Evolutionary conservation across 768 basidiomycete genomes (phyloP).

Genomic region (Lactarius hengduanensis): DNA sequence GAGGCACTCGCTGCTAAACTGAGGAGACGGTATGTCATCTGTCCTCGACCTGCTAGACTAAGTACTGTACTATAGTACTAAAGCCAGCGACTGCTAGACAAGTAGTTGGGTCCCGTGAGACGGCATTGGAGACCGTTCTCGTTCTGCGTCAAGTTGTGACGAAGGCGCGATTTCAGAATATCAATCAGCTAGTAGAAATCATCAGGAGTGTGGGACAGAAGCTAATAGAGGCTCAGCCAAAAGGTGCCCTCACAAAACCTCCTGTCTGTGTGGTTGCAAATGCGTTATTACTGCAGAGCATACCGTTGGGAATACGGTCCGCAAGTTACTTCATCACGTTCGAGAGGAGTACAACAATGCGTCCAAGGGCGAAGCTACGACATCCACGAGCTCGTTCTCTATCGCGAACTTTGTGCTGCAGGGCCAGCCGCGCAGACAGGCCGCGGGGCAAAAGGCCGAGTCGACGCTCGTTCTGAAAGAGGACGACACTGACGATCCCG

Average conservation of each 20-base stretch:
- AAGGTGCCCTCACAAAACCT: slow-evolving; percentile 54
- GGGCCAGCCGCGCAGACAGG: slow-evolving; percentile 63
- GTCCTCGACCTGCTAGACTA: slow-evolving; percentile 3
- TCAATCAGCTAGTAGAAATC: slow-evolving; percentile 79
- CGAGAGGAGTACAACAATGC: slow-evolving; percentile 94
- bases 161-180: slow-evolving; percentile 79
- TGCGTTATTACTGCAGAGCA: slow-evolving; percentile 58
- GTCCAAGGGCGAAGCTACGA: slow-evolving; percentile 45
- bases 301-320: slow-evolving; percentile 91
- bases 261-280: slow-evolving; percentile 15
- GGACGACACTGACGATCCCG: slow-evolving; percentile 71
- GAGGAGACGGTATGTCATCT: slow-evolving; percentile 60
- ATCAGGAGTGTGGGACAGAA: slow-evolving; percentile 78
- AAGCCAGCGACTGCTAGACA: slow-evolving; percentile 52
- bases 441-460: slow-evolving; percentile 45
- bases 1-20: slow-evolving; percentile 69
- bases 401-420: slow-evolving; percentile 82
- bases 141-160: slow-evolving; percentile 89
- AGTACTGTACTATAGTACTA: slow-evolving; percentile 26
- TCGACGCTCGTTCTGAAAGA: slow-evolving; percentile 59
- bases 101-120: slow-evolving; percentile 84
- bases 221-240: slow-evolving; percentile 89
- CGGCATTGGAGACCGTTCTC: slow-evolving; percentile 86
- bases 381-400: slow-evolving; percentile 51
- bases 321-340: slow-evolving; percentile 90